These are phyloP conservation scores for Cladophialophora psammophila DNA, from an alignment of 2,329 filamentous ascomycete genomes.

Conservation along the genomic window DNA sequence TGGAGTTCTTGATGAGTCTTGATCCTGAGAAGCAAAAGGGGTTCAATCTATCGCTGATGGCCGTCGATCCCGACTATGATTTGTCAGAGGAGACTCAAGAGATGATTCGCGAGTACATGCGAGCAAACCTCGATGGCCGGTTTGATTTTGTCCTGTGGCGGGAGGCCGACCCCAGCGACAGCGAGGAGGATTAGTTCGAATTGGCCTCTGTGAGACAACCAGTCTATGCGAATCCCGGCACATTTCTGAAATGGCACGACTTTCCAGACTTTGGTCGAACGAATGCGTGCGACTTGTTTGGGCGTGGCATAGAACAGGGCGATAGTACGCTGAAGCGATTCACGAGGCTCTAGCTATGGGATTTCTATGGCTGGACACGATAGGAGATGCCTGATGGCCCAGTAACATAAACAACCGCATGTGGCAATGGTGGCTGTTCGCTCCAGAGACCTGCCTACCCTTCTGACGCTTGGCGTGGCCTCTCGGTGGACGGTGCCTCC, in stretches of 20 bases:
- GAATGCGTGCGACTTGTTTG: neutral
- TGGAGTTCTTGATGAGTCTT: constrained; percentile 44
- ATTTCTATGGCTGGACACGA: neutral
- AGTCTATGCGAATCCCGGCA: neutral
- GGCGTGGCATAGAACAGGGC: neutral
- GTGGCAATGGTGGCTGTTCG: neutral
- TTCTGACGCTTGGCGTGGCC: neutral
- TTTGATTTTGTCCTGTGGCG: constrained; percentile 41
- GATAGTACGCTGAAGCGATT: neutral
- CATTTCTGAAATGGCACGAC: neutral
- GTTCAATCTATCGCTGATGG: constrained; percentile 44
- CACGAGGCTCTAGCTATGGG: neutral
- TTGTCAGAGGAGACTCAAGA: constrained; percentile 43
- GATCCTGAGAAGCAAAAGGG: constrained; percentile 43
- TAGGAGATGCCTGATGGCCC: neutral
- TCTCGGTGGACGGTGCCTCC: constrained; percentile 11
- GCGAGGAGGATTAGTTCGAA: constrained; percentile 35
- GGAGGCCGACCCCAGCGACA: constrained; percentile 38
- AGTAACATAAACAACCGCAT: neutral
- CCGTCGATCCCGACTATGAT: constrained; percentile 38
- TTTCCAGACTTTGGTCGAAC: neutral
- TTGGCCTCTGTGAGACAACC: neutral
- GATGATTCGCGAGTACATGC: constrained; percentile 43
- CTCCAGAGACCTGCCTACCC: constrained; percentile 1
- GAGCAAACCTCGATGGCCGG: constrained; percentile 35